Conservation (phyloP, 768 basidiomycete genomes). For the Arthromyces matolae region DNA sequence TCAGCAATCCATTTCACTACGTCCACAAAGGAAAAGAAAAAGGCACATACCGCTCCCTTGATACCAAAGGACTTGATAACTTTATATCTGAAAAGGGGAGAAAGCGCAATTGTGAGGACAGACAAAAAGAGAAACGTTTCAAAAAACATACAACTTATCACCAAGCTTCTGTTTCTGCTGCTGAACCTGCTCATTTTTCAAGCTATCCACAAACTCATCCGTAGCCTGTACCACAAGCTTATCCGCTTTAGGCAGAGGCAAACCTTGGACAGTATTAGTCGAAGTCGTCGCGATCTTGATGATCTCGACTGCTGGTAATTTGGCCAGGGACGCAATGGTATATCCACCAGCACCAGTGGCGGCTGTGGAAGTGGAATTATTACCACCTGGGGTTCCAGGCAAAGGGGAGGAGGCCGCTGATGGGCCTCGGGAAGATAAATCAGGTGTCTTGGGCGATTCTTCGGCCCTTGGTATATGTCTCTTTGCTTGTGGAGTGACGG, state of each 20-base stretch:
- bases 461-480: slow-evolving; percentile 39
- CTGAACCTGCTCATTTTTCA: slow-evolving; percentile 51
- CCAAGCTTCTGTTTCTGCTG: slow-evolving; percentile 78
- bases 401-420: slow-evolving; percentile 70
- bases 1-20: not conserved
- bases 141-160: slow-evolving; percentile 66
- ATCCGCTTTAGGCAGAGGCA: slow-evolving; percentile 70
- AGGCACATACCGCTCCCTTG: slow-evolving; percentile 57
- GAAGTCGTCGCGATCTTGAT: slow-evolving; percentile 57
- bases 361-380: no score
- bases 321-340: slow-evolving; percentile 69
- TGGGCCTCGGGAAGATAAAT: slow-evolving; percentile 68
- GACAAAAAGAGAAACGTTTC: slow-evolving; percentile 11
- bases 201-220: slow-evolving; percentile 65
- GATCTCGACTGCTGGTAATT: slow-evolving; percentile 73
- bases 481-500: slow-evolving; percentile 65
- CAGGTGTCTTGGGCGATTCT: slow-evolving; percentile 71
- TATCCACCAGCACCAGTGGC: slow-evolving; percentile 29
- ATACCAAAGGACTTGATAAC: slow-evolving; percentile 77
- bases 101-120: not conserved
- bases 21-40: not conserved
- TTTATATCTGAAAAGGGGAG: slow-evolving; percentile 35
- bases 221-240: slow-evolving; percentile 64
- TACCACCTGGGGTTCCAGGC: slow-evolving; percentile 57
- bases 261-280: slow-evolving; percentile 33